Evolutionary conservation across 2,329 filamentous ascomycete genomes (phyloP).

Genomic region (Pseudohalonectria lignicola): DNA sequence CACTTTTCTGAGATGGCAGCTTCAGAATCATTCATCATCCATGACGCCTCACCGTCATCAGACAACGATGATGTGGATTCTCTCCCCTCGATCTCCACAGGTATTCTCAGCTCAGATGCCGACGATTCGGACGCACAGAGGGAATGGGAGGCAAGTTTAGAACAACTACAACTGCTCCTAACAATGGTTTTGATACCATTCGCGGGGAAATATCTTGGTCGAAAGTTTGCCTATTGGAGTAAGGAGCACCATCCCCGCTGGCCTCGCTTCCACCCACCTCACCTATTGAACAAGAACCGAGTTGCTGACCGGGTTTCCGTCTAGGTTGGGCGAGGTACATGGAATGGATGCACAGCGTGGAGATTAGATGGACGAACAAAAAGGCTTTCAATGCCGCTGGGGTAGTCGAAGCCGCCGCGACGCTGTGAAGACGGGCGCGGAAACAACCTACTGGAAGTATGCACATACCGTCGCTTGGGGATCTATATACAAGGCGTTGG

Average conservation of each 20-base stretch:
- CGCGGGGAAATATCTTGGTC: conserved; percentile 85
- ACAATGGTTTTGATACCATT: conserved; percentile 95
- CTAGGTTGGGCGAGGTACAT: conserved; percentile 87
- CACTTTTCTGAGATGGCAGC: conserved; percentile 11
- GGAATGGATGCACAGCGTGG: conserved; percentile 82
- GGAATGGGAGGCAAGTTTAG: conserved; percentile 89
- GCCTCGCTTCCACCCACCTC: neutral
- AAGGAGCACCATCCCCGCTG: conserved; percentile 24
- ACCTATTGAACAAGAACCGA: too few relatives aligned
- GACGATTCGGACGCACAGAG: conserved; percentile 81
- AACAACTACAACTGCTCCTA: conserved; percentile 84
- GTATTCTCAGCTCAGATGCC: conserved; percentile 37
- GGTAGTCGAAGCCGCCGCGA: conserved; percentile 47
- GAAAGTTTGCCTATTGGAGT: conserved; percentile 97
- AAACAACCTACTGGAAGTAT: too few relatives aligned
- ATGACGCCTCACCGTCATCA: conserved; percentile 29
- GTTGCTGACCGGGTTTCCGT: conserved; percentile 6
- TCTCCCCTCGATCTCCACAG: conserved; percentile 48
- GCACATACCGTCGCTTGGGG: too few relatives aligned
- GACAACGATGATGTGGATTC: conserved; percentile 48
- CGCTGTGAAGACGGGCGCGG: conserved; percentile 27
- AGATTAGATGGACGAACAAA: conserved; percentile 56
- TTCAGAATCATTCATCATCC: conserved; percentile 40
- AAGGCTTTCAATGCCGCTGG: conserved; percentile 52
- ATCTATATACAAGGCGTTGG: too few relatives aligned